Evolutionary conservation across 2,329 filamentous ascomycete genomes (phyloP), one percentile per base, ranked within the genome.

Genomic region (Orbilia ellipsospora): DNA sequence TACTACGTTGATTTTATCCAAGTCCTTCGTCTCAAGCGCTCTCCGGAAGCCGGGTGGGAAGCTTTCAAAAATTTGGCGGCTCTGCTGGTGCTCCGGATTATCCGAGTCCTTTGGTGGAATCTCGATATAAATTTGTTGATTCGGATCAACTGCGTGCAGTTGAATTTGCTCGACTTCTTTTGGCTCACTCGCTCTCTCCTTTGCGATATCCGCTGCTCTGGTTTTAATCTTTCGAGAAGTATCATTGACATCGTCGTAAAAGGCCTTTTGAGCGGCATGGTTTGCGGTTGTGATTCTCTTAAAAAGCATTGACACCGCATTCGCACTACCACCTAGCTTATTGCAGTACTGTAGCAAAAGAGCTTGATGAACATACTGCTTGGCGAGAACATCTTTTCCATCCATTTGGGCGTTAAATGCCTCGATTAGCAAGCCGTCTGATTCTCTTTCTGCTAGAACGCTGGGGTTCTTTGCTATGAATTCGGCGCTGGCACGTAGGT

Each of bases 331-430:
- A 5, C 80, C 80, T 13, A 99, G 86, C 50, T 93, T 90, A 8
- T 94, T 89, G 84, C 95, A 99, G 85, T 99, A 99, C 82, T 99
- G 95, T 48, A 99, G 84, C 12, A 99, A 86, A 15, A 98, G 86
- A 2, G 91, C 94, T 82, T 98, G 94, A 83, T 99, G 95, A 20
- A 99, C 93, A 83, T 90, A 97, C 82, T 94, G 92, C 56, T 90
- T 88, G 2, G 92, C 89, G 78, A 90, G 88, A n/a, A 92, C 90
- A 66, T 90, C 88, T 78, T 92, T 88, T 67, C 88, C 88, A 77
- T 92, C 90, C 73, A 96, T 87, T 78, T 94, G 91, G 0, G 90
- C 89, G 81, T 97, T 94, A 83, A 99, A 98, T 0, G 94, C 95
- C 83, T 97, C 88, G 60, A 97, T 90, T 13, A 99, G 86, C 8